Conservation (phyloP, 768 basidiomycete genomes). For the Kwoniella sp. region DNA sequence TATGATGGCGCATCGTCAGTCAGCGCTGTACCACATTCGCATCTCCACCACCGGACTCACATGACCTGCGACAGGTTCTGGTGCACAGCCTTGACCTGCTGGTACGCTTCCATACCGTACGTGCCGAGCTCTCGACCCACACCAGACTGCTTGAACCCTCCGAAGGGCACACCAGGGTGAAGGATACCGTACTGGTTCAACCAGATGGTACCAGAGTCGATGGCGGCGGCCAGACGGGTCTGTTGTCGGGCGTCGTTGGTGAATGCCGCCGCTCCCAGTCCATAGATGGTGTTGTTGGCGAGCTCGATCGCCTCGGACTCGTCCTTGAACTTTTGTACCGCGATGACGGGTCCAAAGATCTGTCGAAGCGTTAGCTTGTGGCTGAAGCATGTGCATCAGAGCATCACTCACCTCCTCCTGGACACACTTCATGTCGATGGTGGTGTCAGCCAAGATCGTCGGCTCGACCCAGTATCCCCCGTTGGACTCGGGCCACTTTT, state of each 20-base stretch:
- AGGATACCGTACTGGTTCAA: conserved; percentile 65
- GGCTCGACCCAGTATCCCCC: conserved; percentile 83
- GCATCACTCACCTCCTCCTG: conserved; percentile 12
- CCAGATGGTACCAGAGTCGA: conserved; percentile 80
- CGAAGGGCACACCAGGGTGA: conserved; percentile 78
- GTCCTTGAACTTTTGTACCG: conserved; percentile 71
- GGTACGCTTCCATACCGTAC: conserved; percentile 62
- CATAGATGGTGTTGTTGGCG: conserved; percentile 84
- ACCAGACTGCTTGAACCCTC: conserved; percentile 76
- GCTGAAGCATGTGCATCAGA: not conserved
- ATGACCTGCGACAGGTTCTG: conserved; percentile 55
- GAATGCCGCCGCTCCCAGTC: conserved; percentile 80
- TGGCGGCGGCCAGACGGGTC: conserved; percentile 62
- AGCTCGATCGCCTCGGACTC: conserved; percentile 79
- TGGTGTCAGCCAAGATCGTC: conserved; percentile 68
- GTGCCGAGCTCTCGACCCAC: conserved; percentile 74
- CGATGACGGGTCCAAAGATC: conserved; percentile 95
- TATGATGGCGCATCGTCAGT: not conserved
- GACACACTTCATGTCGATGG: conserved; percentile 69
- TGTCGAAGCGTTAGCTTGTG: conserved; percentile 57
- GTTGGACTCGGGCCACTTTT: conserved; percentile 57
- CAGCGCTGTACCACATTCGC: not conserved
- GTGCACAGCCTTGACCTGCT: conserved; percentile 65
- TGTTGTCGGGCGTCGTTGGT: conserved; percentile 70
- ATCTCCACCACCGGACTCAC: conserved; percentile 3